Base-by-base conservation (phyloP, 495 filamentous ascomycete species). In the Aspergillus asperescens region DNA sequence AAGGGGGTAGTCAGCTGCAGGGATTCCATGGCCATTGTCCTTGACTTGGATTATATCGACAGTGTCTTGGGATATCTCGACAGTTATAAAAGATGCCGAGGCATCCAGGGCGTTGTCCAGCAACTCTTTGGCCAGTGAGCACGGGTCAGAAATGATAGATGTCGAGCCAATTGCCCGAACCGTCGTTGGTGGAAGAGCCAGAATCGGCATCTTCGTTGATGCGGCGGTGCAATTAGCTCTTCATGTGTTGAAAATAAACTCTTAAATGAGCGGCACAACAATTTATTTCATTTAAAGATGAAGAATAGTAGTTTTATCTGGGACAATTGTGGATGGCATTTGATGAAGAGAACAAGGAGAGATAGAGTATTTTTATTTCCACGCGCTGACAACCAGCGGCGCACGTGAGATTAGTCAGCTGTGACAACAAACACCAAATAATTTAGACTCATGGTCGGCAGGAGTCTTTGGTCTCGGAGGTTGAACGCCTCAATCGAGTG, bases 21-120 rank as follows among this genome's bases (percentile, higher is more conserved):
- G 63, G 53, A 98, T 94, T 1, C 93, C 93, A 54, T 81, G 68
- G 19, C 93, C 93, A 69, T 95, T 95, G 66, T 98, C 93, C 52
- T 87, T 85, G 48, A 96, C 83, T 56, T 92, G 87, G 40, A 98
- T 84, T n/a, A 80, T 73, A 63, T 92, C 87, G 10, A 96, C 63
- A 0, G 86, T 82, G 56, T 96, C 90, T 20, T 73, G 58, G 2
- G 88, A 86, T 23, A 95, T 74, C 50, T 91, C 77, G 27, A 97
- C 71, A 24, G 81, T 76, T 31, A 97, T 75, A 0, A 81, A 81
- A 2, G 85, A 82, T 5, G 92, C 87, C 20, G 77, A 77, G 4
- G 92, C 87, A 66, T 97, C 93, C 7, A 97, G 74, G 16, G 89
- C 81, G 65, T 98, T 98, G 53, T 98, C 93, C 27, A 98, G 61